Conservation (phyloP, 768 basidiomycete genomes). For the Podaxis sp. region DNA sequence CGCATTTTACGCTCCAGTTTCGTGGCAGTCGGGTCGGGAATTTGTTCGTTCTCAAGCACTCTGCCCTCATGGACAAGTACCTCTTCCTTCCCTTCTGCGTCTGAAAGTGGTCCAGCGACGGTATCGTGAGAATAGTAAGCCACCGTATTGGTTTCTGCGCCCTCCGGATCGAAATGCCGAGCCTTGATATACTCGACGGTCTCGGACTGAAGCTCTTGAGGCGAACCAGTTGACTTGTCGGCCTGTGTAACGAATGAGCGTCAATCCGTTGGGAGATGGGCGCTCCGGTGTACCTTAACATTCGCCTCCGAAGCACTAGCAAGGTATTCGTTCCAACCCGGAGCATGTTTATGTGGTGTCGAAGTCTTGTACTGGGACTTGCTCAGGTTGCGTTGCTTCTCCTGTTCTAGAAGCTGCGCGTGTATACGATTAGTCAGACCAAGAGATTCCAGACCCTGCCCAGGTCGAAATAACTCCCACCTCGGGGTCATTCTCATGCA, state of each 20-base stretch:
- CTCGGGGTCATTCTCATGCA: slow-evolving; percentile 60
- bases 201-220: slow-evolving; percentile 36
- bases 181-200: slow-evolving; percentile 43
- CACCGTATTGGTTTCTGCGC: slow-evolving; percentile 30
- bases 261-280: not conserved
- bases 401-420: slow-evolving; percentile 45
- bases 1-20: slow-evolving; percentile 17
- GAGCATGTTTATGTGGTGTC: slow-evolving; percentile 52
- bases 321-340: slow-evolving; percentile 72
- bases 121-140: slow-evolving; percentile 41
- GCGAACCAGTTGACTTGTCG: slow-evolving; percentile 32
- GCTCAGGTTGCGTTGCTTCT: slow-evolving; percentile 52
- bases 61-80: slow-evolving; percentile 26
- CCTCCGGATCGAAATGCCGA: slow-evolving; percentile 38
- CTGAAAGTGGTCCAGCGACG: slow-evolving; percentile 45
- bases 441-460: not conserved
- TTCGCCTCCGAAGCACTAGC: slow-evolving; percentile 65
- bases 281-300: slow-evolving; percentile 47
- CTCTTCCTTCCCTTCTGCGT: slow-evolving; percentile 33
- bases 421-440: not conserved
- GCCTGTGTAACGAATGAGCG: slow-evolving; percentile 31
- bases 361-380: slow-evolving; percentile 45
- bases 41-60: slow-evolving; percentile 18
- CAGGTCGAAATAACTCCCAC: slow-evolving; percentile 26
- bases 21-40: slow-evolving; percentile 16